Evolutionary conservation across 345 rosid species (phyloP).

Genomic region (Acer negundo): DNA sequence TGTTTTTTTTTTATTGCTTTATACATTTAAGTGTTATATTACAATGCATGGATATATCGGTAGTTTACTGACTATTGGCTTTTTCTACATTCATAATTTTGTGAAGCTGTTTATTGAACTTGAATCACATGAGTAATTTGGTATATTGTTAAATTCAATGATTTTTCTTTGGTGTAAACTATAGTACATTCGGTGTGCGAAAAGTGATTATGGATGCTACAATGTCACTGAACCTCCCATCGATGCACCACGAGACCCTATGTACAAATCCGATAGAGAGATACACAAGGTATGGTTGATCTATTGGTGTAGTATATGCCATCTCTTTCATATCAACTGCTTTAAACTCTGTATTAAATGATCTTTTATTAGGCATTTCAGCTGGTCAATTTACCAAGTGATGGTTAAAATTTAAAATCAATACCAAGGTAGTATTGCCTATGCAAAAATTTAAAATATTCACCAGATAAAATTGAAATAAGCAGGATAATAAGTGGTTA

Average conservation of each 20-base stretch:
- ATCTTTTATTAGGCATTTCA: not conserved
- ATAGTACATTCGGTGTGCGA: constrained; percentile 87
- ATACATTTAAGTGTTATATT: not conserved
- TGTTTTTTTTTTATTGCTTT: not conserved
- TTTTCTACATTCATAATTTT: not conserved
- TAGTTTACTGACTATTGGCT: not conserved
- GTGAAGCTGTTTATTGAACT: not conserved
- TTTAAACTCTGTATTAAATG: not conserved
- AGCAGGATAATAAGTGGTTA: not conserved
- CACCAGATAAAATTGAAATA: not conserved
- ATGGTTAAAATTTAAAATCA: no score
- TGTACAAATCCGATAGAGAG: constrained; percentile 79
- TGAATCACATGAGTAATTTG: not conserved
- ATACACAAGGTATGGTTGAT: constrained; percentile 61
- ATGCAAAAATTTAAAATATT: not conserved
- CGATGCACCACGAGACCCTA: constrained; percentile 87
- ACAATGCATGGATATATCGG: not conserved
- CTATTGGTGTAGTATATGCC: not conserved
- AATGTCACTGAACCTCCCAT: constrained; percentile 92
- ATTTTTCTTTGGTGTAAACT: constrained; percentile 2
- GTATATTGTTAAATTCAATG: not conserved
- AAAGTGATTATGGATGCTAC: constrained; percentile 82
- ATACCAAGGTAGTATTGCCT: not conserved
- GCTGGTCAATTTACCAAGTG: not conserved
- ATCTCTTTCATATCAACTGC: not conserved